Base-by-base conservation (phyloP, 805 yeast genomes). In the Barnettozyma botsteinii region DNA sequence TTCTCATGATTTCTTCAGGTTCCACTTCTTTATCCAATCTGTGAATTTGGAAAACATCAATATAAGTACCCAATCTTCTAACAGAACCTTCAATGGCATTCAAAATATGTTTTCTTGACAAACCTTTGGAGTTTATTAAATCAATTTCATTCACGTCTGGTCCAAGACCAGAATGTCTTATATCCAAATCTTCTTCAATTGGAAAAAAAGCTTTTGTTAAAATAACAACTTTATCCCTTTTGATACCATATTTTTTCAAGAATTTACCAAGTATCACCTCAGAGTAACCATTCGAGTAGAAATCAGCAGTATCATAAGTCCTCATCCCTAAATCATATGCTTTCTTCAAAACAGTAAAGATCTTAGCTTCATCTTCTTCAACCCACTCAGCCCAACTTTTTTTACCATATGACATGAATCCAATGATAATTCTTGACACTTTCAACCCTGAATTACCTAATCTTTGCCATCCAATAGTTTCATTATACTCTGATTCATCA, bases 1-100 rank as follows among this genome's bases (percentile, higher is more conserved):
- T 72, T 49, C 59, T 69, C 80, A 78, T 75, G 23, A 50, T 38
- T 29, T 79, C 84, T 37, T 66, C 66, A 40, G 67, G 64, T 23
- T 79, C 75, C 4, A 72, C 66, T 4, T 59, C 51, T 20, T 50
- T 51, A 54, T 79, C 84, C 36, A 66, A 56, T 41, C 84, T 57
- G 56, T 78, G 84, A 48, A 78, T 73, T 57, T 76, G 83, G n/a
- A 67, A 60, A 19, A 78, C 66, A 52, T 74, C 79, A 34, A 73
- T 66, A 48, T 72, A 69, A 4, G 79, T 73, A 5, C 79, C 79
- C 41, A 74, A 54, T 51, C 79, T 61, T 45, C 62, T 60, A 12
- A 65, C 68, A 3, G 73, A 67, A 6, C 51, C 60, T 57, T 53
- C 35, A 57, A 45, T 39, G 64, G 31, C 72, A 43, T 70, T 74